A percentile compares a stretch with the other conserved stretches of the same genome.
Evolutionary conservation across 139 green algal genomes (phyloP).

Genomic region (Auxenochlorella pyrenoidosa): DNA sequence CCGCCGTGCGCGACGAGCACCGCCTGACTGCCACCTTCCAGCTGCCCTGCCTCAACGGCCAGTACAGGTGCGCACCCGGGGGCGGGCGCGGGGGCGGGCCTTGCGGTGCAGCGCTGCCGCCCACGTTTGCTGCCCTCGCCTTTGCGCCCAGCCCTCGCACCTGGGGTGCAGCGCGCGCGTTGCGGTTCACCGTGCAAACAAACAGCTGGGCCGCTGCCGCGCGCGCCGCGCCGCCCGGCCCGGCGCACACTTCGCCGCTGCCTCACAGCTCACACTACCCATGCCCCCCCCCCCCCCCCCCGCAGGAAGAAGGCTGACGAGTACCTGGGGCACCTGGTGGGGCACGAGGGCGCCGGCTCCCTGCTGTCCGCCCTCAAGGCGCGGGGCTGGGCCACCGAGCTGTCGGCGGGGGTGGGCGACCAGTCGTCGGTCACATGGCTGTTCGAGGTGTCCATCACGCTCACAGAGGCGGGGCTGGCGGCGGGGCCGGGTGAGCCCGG

Average conservation of each 20-base stretch:
- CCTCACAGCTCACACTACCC: too few relatives aligned
- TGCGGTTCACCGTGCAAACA: too few relatives aligned
- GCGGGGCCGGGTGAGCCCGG: slow-evolving; percentile 54
- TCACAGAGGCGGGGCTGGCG: slow-evolving; percentile 88
- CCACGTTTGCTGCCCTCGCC: too few relatives aligned
- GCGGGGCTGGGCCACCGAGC: slow-evolving; percentile 80
- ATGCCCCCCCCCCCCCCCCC: neutral
- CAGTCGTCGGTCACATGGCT: slow-evolving; percentile 74
- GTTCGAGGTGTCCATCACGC: slow-evolving; percentile 79
- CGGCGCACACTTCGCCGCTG: too few relatives aligned
- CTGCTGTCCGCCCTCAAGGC: slow-evolving; percentile 87
- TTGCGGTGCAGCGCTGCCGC: neutral
- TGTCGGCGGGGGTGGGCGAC: slow-evolving; percentile 86
- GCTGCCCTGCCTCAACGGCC: slow-evolving; percentile 76
- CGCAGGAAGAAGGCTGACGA: slow-evolving; percentile 84
- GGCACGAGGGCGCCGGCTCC: slow-evolving; percentile 90
- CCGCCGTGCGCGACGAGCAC: slow-evolving; percentile 86
- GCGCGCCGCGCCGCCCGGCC: too few relatives aligned
- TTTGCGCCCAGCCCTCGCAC: too few relatives aligned
- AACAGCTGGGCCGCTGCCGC: too few relatives aligned
- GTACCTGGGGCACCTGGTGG: slow-evolving; percentile 94
- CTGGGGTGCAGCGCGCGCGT: too few relatives aligned
- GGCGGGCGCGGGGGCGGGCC: neutral
- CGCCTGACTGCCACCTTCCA: slow-evolving; percentile 81
- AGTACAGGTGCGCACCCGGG: slow-evolving; percentile 26